phyloP scores from a whole-genome alignment of 2,329 filamentous ascomycete species.

The Diplodia mutila region DNA sequence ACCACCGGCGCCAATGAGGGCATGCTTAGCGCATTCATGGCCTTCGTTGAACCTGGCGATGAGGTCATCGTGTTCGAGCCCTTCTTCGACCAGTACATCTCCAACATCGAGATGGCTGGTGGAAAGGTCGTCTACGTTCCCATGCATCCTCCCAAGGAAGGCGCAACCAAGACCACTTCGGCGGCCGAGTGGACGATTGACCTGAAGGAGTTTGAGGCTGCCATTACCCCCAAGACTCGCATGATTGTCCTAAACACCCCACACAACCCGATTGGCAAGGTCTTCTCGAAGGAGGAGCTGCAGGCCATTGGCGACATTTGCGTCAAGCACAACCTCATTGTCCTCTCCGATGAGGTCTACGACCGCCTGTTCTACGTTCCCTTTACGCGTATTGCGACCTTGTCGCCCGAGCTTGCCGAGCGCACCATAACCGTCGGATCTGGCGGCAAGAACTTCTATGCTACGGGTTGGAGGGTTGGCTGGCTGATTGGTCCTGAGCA shows the following conservation, averaged over 20 bases:
- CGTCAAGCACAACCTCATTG: slow-evolving; percentile 91
- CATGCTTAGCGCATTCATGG: slow-evolving; percentile 96
- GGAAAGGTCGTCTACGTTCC: slow-evolving; percentile 95
- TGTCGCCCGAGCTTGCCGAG: slow-evolving; percentile 86
- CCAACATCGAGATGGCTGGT: slow-evolving; percentile 97
- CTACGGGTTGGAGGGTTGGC: slow-evolving; percentile 94
- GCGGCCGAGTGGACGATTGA: slow-evolving; percentile 88
- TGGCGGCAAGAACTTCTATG: slow-evolving; percentile 97
- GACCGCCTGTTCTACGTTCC: slow-evolving; percentile 94
- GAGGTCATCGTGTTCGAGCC: slow-evolving; percentile 98
- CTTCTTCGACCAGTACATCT: slow-evolving; percentile 99
- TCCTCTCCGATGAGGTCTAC: slow-evolving; percentile 75
- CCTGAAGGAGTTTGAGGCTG: slow-evolving; percentile 77
- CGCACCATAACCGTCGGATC: slow-evolving; percentile 93
- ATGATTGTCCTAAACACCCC: slow-evolving; percentile 93
- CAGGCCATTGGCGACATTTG: slow-evolving; percentile 84
- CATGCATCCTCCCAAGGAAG: slow-evolving; percentile 83
- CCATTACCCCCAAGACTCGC: slow-evolving; percentile 84
- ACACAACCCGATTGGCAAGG: slow-evolving; percentile 96
- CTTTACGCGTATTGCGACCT: slow-evolving; percentile 87
- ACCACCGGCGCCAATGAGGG: slow-evolving; percentile 90
- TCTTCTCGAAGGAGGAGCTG: slow-evolving; percentile 83
- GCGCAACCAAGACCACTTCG: slow-evolving; percentile 77
- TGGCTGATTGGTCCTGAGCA: slow-evolving; percentile 91
- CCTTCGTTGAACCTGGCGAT: slow-evolving; percentile 89